Conservation (phyloP, 2,329 filamentous ascomycete genomes). For the Arthrobotrys sinensis region DNA sequence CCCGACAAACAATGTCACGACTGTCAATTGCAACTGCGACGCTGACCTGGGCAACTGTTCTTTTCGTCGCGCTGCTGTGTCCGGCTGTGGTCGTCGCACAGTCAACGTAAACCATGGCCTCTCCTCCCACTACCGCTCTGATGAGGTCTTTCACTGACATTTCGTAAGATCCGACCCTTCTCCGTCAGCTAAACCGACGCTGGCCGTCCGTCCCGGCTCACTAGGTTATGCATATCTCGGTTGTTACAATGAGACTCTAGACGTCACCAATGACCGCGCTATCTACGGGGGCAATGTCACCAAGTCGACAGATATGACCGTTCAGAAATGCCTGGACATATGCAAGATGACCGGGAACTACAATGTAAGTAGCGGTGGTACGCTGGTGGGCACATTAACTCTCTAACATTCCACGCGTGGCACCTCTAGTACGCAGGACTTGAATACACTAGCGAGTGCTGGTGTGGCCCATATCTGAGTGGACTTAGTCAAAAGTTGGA, state of each 20-base stretch:
- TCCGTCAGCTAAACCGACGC: background rate
- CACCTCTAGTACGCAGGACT: constrained; percentile 71
- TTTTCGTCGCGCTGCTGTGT: constrained; percentile 36
- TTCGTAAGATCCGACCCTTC: constrained; percentile 26
- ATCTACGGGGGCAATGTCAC: constrained; percentile 70
- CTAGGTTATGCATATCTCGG: constrained; percentile 71
- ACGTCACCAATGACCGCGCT: constrained; percentile 69
- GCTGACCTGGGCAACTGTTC: background rate
- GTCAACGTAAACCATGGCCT: constrained; percentile 33
- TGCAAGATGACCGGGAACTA: constrained; percentile 68
- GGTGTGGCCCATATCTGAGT: constrained; percentile 73
- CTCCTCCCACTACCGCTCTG: background rate
- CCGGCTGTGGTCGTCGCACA: constrained; percentile 29
- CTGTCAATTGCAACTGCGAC: background rate
- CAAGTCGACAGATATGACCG: constrained; percentile 71
- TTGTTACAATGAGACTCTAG: constrained; percentile 75
- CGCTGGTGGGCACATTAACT: background rate
- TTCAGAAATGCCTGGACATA: constrained; percentile 71
- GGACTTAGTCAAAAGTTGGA: constrained; percentile 69
- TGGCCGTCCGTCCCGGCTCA: constrained; percentile 27
- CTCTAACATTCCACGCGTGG: constrained; percentile 7
- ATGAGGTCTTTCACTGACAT: background rate
- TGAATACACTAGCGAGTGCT: constrained; percentile 76
- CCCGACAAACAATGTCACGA: background rate
- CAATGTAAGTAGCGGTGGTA: constrained; percentile 22